Percentiles rank a stretch among this genome's conserved stretches.
Conservation (phyloP, 2,329 filamentous ascomycete genomes). For the Aspergillus chevalieri region DNA sequence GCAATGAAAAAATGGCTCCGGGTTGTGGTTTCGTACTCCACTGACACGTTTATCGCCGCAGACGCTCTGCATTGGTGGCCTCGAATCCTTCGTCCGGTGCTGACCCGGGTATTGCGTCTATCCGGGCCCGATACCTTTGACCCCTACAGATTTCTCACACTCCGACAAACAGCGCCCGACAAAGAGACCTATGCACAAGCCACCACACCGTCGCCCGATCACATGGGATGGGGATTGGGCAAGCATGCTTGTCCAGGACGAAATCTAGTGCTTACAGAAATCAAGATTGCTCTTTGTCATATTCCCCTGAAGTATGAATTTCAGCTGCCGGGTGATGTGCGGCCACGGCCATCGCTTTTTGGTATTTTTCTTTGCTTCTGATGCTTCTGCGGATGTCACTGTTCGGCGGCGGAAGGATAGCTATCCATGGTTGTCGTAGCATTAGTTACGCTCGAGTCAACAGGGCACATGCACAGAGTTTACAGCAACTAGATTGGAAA, state of each 20-base stretch:
- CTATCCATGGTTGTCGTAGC: no score
- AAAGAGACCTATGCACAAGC: constrained; percentile 9
- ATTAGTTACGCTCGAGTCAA: no score
- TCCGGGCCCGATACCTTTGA: constrained; percentile 6
- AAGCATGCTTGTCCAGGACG: constrained; percentile 40
- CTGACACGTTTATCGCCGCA: no score
- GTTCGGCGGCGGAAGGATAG: background rate
- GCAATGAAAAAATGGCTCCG: no score
- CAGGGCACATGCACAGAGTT: no score
- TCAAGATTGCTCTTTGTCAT: constrained; percentile 34
- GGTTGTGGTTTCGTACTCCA: no score
- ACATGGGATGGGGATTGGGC: constrained; percentile 26
- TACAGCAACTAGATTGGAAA: no score
- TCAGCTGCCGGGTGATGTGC: constrained; percentile 16
- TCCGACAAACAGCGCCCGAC: constrained; percentile 1
- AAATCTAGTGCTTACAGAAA: constrained; percentile 47
- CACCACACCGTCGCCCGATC: constrained; percentile 10
- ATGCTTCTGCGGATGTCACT: background rate
- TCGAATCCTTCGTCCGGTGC: no score
- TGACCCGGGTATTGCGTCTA: background rate
- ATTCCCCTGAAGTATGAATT: constrained; percentile 48
- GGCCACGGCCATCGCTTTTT: background rate
- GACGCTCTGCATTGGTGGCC: no score
- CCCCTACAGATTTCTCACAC: constrained; percentile 7
- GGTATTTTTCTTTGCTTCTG: background rate